Base-by-base conservation (phyloP, 192 early-diverging fungal genomes). In the Coemansia sp. region DNA sequence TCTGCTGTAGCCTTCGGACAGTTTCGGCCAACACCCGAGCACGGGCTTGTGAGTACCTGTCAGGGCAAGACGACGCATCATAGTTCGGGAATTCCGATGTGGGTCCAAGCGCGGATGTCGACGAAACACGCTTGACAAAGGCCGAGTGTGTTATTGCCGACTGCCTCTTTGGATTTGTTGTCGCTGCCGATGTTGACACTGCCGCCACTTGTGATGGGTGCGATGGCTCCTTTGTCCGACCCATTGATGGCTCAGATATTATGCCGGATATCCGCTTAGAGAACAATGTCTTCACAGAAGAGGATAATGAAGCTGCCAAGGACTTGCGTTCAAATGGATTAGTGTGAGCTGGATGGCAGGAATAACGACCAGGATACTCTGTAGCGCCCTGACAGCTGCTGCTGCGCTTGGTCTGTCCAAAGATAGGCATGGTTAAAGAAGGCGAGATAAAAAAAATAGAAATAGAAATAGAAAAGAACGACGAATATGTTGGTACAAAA, bases 201-300 rank as follows among this genome's bases (percentile, higher is more conserved):
- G 20, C 29, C 47, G 68, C 24, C 8, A 3, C 27, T n/a, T 2
- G 62, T 22, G 29, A 58, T 58, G 55, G 6, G 55, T 58, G 33
- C 55, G 6, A 5, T 11, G 31, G 31, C 15, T 58, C 55, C 31
- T 33, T 58, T 58, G 55, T 58, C 55, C 55, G 55, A 33, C 12
- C 18, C 55, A 58, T 36, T 34, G 55, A 31, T 58, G 55, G 55
- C 55, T 58, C 55, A 58, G 55, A 58, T 58, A 58, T 58, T 58
- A 58, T 58, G 55, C 55, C 55, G 1, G 55, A 58, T 58, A 58
- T 33, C 55, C 68, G 71, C 46, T 73, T 73, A 3, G 65, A 64
- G 41, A 82, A 82, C 50, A 82, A 43, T 16, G 75, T 71, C 50
- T 82, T 82, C 5, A 82, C 80, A 1, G 80, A 82, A 3, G 64